Base-by-base conservation (phyloP, 2,329 filamentous ascomycete species). In the Fusarium neocosmosporiellum region DNA sequence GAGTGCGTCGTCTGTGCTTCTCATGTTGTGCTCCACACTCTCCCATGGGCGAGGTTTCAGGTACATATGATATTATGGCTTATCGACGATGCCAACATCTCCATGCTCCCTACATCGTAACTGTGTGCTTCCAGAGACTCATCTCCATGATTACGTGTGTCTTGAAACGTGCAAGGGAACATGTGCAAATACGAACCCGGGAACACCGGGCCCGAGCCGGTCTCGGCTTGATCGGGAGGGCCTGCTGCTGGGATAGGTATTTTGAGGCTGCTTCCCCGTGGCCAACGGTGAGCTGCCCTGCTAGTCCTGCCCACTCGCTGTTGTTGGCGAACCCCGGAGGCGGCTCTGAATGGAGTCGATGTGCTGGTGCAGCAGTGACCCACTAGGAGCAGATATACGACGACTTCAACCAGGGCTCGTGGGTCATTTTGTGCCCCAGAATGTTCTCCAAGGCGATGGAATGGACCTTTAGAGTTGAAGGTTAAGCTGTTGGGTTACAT, bases 1-100 rank as follows among this genome's bases (percentile, higher is more conserved):
- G 69, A 65, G 65, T 48, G 46, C 54, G 61, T 61, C 27, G 73
- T 75, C 73, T 70, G 73, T 75, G 71, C 73, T 67, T 48, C 63
- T 64, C 62, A 61, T 54, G 55, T 22, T 24, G 63, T 65, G 70
- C 58, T 62, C 71, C 71, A 71, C 67, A 73, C 59, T 20, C 24
- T 37, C 63, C 48, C 57, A 53, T 62, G 60, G 46, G 73, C 71
- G 67, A 64, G 66, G 71, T 73, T 73, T 73, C 71, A 73, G 71
- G 71, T 73, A 31, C 29, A 33, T 18, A 39, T 39, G n/a, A n/a
- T 34, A 22, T 13, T 46, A 27, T 57, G 27, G 48, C 58, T 55
- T 33, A 54, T 71, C 27, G 34, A 59, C 16, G 58, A 69, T 59
- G 71, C 41, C 22, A 43, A 55, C 60, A 65, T 63, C 64, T 60